Evolutionary conservation across 2,329 filamentous ascomycete genomes (phyloP).

Genomic region (Ceratocystis eucalypticola): DNA sequence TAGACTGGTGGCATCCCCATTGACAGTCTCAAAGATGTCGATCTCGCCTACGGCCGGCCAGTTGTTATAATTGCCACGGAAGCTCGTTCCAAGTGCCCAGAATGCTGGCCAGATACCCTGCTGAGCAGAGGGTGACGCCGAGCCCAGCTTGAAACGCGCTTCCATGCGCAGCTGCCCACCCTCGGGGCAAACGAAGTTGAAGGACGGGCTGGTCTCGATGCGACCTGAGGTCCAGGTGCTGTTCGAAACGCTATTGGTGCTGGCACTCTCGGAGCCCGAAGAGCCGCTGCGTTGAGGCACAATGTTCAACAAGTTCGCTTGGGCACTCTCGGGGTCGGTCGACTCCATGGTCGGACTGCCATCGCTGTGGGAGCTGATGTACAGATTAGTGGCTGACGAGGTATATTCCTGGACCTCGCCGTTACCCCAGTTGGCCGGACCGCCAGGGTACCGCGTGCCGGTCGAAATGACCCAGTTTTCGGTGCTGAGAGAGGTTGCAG

Average conservation of each 20-base stretch:
- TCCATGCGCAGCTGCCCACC: conserved; percentile 30
- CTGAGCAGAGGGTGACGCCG: conserved; percentile 22
- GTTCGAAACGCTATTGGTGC: conserved; percentile 19
- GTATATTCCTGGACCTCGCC: conserved; percentile 37
- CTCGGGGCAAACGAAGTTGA: conserved; percentile 27
- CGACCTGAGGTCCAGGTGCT: conserved; percentile 33
- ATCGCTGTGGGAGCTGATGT: conserved; percentile 24
- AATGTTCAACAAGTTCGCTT: conserved; percentile 13
- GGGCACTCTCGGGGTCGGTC: neutral
- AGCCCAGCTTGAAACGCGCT: conserved; percentile 29
- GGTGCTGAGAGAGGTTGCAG: conserved; percentile 9
- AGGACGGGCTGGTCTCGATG: conserved; percentile 29
- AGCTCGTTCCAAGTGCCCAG: conserved; percentile 32
- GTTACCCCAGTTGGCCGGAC: conserved; percentile 36
- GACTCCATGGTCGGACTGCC: conserved; percentile 5
- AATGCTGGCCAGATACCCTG: conserved; percentile 36
- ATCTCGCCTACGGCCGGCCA: conserved; percentile 34
- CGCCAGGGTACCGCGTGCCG: conserved; percentile 36
- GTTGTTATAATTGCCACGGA: conserved; percentile 28
- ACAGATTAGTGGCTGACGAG: conserved; percentile 28
- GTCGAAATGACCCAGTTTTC: conserved; percentile 22
- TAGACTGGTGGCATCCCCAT: conserved; percentile 27
- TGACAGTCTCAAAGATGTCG: conserved; percentile 33
- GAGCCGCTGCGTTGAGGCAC: conserved; percentile 11
- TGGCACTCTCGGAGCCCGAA: neutral